These are phyloP conservation scores for Olyra latifolia DNA, from an alignment of 176 grass and related monocot genomes.

Conservation along the genomic window DNA sequence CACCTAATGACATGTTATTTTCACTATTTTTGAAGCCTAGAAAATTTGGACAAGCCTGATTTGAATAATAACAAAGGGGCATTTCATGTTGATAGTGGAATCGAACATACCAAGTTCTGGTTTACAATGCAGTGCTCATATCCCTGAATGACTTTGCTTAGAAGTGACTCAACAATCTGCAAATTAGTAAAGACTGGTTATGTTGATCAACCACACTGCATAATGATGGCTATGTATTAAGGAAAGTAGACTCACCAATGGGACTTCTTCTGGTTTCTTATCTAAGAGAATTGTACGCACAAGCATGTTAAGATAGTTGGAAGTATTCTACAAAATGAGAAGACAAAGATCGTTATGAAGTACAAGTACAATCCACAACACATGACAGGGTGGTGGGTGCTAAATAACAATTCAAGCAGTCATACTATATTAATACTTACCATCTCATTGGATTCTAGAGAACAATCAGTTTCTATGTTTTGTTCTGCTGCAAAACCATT, in stretches of 20 bases:
- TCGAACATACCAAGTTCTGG: constrained; percentile 45
- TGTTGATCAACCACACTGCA: constrained; percentile 10
- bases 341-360: constrained; percentile 16
- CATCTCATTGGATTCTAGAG: constrained; percentile 53
- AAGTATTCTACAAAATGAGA: constrained; percentile 50
- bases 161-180: constrained; percentile 78
- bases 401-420: neutral
- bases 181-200: constrained; percentile 25
- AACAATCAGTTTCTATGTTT: constrained; percentile 49
- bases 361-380: neutral
- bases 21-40: neutral
- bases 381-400: neutral
- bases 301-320: constrained; percentile 51
- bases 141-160: constrained; percentile 83
- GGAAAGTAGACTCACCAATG: constrained; percentile 51
- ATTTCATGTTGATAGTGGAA: constrained; percentile 22
- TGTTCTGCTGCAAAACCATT: constrained; percentile 45
- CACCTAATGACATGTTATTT: neutral
- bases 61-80: neutral
- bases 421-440: constrained; percentile 47
- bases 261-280: constrained; percentile 89
- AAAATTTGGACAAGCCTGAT: constrained; percentile 18
- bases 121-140: constrained; percentile 52
- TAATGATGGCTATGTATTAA: constrained; percentile 4
- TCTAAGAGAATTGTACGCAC: constrained; percentile 58